phyloP scores from a whole-genome alignment of 108 stramenopile genomes.

The Poteriospumella lacustris region DNA sequence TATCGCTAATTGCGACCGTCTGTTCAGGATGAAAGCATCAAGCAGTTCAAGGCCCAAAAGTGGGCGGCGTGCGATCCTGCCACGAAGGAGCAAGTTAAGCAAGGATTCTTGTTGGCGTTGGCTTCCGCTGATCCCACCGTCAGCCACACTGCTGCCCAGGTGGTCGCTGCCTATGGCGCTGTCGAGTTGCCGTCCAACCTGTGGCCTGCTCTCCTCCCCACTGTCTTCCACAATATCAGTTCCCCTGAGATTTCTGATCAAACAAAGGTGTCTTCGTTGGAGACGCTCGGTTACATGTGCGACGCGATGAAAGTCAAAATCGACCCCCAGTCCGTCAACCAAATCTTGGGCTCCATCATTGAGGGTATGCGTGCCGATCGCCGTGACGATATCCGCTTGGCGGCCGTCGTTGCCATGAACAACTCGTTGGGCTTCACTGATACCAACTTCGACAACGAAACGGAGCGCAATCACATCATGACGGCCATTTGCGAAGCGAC shows the following conservation, averaged over 20 bases:
- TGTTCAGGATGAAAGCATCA: conserved; percentile 65
- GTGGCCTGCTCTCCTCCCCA: conserved; percentile 74
- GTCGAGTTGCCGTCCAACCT: conserved; percentile 71
- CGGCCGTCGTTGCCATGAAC: conserved; percentile 74
- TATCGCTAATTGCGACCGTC: background rate
- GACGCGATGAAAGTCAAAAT: conserved; percentile 72
- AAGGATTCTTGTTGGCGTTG: conserved; percentile 57
- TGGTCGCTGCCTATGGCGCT: conserved; percentile 72
- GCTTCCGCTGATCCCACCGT: conserved; percentile 55
- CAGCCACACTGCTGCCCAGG: conserved; percentile 69
- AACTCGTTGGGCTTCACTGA: conserved; percentile 82
- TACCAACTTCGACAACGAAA: conserved; percentile 79
- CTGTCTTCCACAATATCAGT: conserved; percentile 69
- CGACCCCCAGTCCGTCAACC: conserved; percentile 66
- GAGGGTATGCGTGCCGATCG: conserved; percentile 79
- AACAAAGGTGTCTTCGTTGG: conserved; percentile 74
- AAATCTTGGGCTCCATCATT: conserved; percentile 89
- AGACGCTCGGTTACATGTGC: conserved; percentile 89
- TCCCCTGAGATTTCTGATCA: conserved; percentile 49
- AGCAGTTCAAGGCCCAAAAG: conserved; percentile 54
- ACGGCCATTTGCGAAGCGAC: conserved; percentile 85
- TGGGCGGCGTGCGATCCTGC: conserved; percentile 63
- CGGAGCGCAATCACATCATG: conserved; percentile 88
- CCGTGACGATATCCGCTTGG: conserved; percentile 68
- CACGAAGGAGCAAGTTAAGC: conserved; percentile 58